phyloP scores from a whole-genome alignment of 2,329 filamentous ascomycete species.

The Fusarium sublunatum region DNA sequence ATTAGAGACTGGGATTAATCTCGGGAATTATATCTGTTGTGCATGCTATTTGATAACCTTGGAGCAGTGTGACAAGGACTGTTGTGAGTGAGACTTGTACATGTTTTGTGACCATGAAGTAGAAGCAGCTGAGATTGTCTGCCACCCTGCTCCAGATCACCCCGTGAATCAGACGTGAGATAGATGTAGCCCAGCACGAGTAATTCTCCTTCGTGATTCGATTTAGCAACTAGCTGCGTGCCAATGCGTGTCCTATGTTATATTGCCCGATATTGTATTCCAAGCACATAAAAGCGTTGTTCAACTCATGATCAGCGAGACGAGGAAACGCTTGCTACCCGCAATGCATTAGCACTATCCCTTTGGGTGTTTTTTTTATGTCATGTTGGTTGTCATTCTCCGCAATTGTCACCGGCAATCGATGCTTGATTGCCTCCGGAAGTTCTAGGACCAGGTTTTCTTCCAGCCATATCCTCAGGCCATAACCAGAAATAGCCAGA shows the following conservation, averaged over 20 bases:
- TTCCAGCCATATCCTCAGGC: constrained; percentile 1
- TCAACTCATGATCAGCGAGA: neutral
- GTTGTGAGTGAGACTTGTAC: neutral
- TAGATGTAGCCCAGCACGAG: too few relatives aligned
- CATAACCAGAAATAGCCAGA: neutral
- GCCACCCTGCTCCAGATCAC: too few relatives aligned
- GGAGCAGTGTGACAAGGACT: neutral
- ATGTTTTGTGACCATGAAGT: too few relatives aligned
- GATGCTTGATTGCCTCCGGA: constrained; percentile 1
- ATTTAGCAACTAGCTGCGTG: too few relatives aligned
- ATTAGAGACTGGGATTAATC: too few relatives aligned
- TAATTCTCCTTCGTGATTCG: too few relatives aligned
- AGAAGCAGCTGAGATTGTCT: too few relatives aligned
- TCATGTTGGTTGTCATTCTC: constrained; percentile 1
- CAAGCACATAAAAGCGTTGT: neutral
- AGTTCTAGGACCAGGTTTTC: constrained; percentile 1
- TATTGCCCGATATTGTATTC: neutral
- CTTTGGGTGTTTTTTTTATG: neutral
- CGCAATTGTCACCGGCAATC: neutral
- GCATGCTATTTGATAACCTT: neutral
- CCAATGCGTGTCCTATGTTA: neutral
- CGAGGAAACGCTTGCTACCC: neutral
- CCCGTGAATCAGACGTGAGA: too few relatives aligned
- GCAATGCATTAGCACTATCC: neutral
- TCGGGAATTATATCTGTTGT: neutral